Evolutionary conservation across 345 rosid genomes (phyloP), one percentile per base, ranked within the genome.

Genomic region (Rhodamnia argentea): DNA sequence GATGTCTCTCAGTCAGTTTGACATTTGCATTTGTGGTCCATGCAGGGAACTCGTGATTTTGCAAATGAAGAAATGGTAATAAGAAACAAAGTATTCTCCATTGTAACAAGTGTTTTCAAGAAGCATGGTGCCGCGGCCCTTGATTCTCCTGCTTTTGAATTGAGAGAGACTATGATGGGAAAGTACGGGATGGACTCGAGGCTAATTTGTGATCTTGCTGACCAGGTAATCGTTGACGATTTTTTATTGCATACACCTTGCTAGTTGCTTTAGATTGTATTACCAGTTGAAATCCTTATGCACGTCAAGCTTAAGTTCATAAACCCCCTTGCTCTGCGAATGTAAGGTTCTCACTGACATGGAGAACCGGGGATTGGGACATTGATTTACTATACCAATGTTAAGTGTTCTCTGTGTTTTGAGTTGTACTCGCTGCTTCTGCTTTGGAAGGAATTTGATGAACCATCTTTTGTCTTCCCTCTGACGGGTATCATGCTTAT

Each of bases 111-210:
- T 26, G 95, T 96, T 86, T 97, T 96, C 90, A 94, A 95, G 93
- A 96, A 93, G 86, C 99, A 97, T 83, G 97, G 97, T 87, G 98
- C 99, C 42, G 94, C 95, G 52, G 95, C 96, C 29, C 93, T 97
- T 52, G 99, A 96, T 85, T 95, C 99, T 86, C 99, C 99, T 88
- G 98, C 90, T 86, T 95, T 96, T 86, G 99, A 97, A 88, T 84
- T 97, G 94, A 92, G 96, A 90, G 98, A 97, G 94, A 97, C 99
- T 42, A 92, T 96, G 52, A 94, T 88, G 91, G 99, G 98, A 47
- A 95, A 97, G 87, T 96, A 95, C 26, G 98, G 98, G 87, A 99
- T 96, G 91, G 99, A 97, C 86, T 94, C 99, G 10, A 97, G 94
- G 89, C 89, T 97, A 92, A 91, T 97, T 82, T 95, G 92, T 87